These are phyloP conservation scores for Cokeromyces recurvatus DNA, from an alignment of 371 early-diverging fungal genomes.

Conservation along the genomic window DNA sequence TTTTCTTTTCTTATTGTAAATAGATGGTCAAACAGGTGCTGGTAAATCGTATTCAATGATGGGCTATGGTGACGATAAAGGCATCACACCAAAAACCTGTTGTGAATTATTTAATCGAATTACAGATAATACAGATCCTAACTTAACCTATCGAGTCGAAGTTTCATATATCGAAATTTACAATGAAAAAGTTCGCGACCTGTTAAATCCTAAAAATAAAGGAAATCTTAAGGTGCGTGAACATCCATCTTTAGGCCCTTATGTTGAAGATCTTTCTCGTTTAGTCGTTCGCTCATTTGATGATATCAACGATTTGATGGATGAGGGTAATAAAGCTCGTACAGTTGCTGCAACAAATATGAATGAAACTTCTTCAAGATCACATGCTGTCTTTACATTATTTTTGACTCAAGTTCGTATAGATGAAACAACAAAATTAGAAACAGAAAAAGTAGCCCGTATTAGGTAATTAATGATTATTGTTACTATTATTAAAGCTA, in stretches of 20 bases:
- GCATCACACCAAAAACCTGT: slow-evolving; percentile 82
- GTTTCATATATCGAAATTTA: slow-evolving; percentile 85
- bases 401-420: slow-evolving; percentile 66
- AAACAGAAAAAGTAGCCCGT: slow-evolving; percentile 74
- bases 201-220: slow-evolving; percentile 78
- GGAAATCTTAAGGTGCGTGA: slow-evolving; percentile 83
- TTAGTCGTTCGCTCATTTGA: slow-evolving; percentile 73
- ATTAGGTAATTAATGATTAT: slow-evolving; percentile 58
- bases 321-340: slow-evolving; percentile 85
- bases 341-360: slow-evolving; percentile 95
- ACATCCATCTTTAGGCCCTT: slow-evolving; percentile 86
- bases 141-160: slow-evolving; percentile 65
- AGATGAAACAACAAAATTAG: slow-evolving; percentile 56
- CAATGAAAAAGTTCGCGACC: slow-evolving; percentile 91
- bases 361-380: slow-evolving; percentile 92
- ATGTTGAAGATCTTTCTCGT: slow-evolving; percentile 90
- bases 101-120: slow-evolving; percentile 73
- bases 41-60: slow-evolving; percentile 86
- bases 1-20: background rate
- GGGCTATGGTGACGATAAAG: slow-evolving; percentile 72
- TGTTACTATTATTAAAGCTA: too few species aligned
- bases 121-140: slow-evolving; percentile 35
- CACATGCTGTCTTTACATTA: slow-evolving; percentile 94
- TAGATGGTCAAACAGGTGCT: slow-evolving; percentile 85
- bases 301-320: slow-evolving; percentile 78